Percentiles rank a stretch among this genome's conserved stretches.
phyloP scores from a whole-genome alignment of 768 basidiomycete genomes.

The Coprinopsis sp. region DNA sequence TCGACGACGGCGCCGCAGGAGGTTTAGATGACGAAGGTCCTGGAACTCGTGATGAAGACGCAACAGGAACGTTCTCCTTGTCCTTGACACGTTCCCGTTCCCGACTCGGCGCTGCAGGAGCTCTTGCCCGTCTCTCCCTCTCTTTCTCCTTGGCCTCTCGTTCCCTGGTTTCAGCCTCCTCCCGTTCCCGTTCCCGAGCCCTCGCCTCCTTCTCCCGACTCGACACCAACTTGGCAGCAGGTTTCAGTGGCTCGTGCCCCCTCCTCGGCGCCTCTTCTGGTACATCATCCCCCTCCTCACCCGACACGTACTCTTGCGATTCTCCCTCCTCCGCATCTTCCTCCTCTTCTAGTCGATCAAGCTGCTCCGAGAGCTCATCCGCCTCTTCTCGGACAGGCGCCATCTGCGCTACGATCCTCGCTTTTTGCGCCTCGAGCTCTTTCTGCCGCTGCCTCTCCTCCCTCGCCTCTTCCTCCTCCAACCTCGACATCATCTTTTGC shows the following conservation, averaged over 20 bases:
- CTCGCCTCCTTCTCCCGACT: constrained; percentile 13
- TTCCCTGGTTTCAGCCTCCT: constrained; percentile 10
- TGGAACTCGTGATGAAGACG: too few species aligned
- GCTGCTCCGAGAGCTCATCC: too few species aligned
- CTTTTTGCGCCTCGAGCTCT: constrained; percentile 87
- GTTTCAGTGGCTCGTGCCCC: constrained; percentile 28
- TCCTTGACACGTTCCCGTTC: constrained; percentile 13
- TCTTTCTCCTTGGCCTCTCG: constrained; percentile 20
- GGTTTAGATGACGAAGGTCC: too few species aligned
- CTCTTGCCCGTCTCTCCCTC: constrained; percentile 16
- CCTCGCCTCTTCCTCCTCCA: constrained; percentile 34
- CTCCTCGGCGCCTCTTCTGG: constrained; percentile 14
- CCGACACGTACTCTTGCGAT: constrained; percentile 23
- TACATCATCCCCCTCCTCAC: constrained; percentile 1
- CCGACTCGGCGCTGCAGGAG: constrained; percentile 3
- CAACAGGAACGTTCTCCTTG: constrained; percentile 28
- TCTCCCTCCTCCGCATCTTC: constrained; percentile 29
- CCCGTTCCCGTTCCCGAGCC: constrained; percentile 28
- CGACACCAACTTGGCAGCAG: constrained; percentile 11
- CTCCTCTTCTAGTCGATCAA: too few species aligned
- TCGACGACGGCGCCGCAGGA: background rate
- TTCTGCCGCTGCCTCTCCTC: constrained; percentile 46
- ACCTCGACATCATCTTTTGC: constrained; percentile 22
- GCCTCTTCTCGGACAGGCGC: constrained; percentile 53
- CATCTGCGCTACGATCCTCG: constrained; percentile 93